Base-by-base conservation (phyloP, 306 rosid species). In the Cicer arietinum region DNA sequence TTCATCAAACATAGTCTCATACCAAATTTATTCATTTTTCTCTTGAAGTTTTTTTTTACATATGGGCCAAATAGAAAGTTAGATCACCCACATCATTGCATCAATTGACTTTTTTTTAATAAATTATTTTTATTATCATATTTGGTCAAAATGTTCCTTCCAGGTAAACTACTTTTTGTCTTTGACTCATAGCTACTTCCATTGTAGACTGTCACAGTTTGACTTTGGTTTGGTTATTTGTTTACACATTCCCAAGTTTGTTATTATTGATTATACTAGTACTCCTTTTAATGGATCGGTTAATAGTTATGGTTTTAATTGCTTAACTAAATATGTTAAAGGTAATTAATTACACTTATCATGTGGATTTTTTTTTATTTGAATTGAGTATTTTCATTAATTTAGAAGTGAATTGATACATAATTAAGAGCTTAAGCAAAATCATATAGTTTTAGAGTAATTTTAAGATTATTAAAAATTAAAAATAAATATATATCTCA, bases 61-160 rank as follows among this genome's bases (percentile, higher is more conserved):
- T 54, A 25, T 8, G 47, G 37, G 53, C 85, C 87, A 84, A 85
- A 80, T 7, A 44, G 5, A 52, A 46, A 80, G 83, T 85, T 89
- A 85, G 94, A 85, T 85, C 69, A 82, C 84, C 94, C 82, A 79
- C 54, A 85, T 64, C 57, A 66, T 75, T 70, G 0, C 62, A 82
- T 69, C 35, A 69, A 40, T 86, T 87, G 90, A 87, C 88, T 80
- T 80, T 84, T 80, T 86, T 76, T 30, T 8, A 14, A 37, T 45
- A 6, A 12, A 8, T 2, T 54, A 45, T 10, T 45, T 67, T 45
- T 67, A 40, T 64, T 40, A 62, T 39, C 6, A 45, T 53, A 11
- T 10, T 7, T 59, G 30, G 83, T 83, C 85, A 81, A 79, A 71
- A 43, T 25, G 54, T n/a, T 68, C 25, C 51, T 39, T 43, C 39